Percentiles rank a stretch among this genome's conserved stretches.
phyloP scores from a whole-genome alignment of 164 flowering plant species.

The Magnolia changhungtana region DNA sequence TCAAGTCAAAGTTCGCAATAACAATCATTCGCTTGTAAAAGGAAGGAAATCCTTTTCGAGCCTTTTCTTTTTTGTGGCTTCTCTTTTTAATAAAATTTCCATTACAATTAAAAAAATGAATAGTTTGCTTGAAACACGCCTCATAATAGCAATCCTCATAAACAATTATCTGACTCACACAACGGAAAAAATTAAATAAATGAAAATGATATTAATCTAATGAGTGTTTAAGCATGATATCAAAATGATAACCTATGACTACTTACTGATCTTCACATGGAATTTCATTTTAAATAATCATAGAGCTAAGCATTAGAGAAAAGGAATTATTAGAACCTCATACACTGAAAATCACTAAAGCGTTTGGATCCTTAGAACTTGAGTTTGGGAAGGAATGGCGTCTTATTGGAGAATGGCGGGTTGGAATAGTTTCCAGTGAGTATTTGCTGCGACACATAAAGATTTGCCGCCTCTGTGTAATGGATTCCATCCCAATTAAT shows the following conservation, averaged over 20 bases:
- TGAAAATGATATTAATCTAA: not conserved
- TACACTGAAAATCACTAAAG: not conserved
- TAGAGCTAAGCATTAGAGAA: not conserved
- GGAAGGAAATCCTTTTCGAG: too few species aligned
- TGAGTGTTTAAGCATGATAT: not conserved
- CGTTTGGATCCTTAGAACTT: slow-evolving; percentile 32
- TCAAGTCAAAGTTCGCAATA: too few species aligned
- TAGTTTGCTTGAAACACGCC: too few species aligned
- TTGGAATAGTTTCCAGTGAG: slow-evolving; percentile 76
- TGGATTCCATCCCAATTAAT: slow-evolving; percentile 88
- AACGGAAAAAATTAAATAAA: too few species aligned
- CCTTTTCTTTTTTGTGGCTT: too few species aligned
- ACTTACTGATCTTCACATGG: not conserved
- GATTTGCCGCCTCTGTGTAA: slow-evolving; percentile 85
- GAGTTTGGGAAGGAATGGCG: slow-evolving; percentile 52
- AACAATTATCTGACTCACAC: too few species aligned
- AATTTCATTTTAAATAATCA: too few species aligned
- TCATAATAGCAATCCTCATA: too few species aligned
- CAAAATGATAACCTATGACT: not conserved
- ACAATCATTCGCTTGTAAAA: too few species aligned
- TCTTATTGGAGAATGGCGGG: slow-evolving; percentile 56
- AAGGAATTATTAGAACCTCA: not conserved
- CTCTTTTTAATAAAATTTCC: too few species aligned
- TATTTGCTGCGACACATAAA: slow-evolving; percentile 56
- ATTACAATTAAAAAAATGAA: too few species aligned